Evolutionary conservation across 2,329 filamentous ascomycete genomes (phyloP).

Genomic region (Lecanicillium sp.): DNA sequence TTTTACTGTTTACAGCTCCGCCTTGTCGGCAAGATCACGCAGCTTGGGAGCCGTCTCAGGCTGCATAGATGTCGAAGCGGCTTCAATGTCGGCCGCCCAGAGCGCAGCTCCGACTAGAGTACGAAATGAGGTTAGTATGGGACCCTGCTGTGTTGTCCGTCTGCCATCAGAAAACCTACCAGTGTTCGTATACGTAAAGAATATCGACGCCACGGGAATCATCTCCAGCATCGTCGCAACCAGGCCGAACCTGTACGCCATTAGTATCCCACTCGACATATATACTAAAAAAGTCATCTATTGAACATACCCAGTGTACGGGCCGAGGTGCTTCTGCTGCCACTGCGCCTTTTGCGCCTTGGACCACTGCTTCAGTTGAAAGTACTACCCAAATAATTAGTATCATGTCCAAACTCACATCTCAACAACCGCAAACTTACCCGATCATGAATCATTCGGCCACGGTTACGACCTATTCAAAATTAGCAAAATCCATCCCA

Average conservation of each 20-base stretch:
- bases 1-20: slow-evolving; percentile 6
- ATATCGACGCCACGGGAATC: slow-evolving; percentile 71
- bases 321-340: slow-evolving; percentile 61
- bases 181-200: slow-evolving; percentile 86
- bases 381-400: slow-evolving; percentile 53
- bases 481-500: too few species aligned
- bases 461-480: slow-evolving; percentile 36
- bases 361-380: slow-evolving; percentile 83
- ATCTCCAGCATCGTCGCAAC: slow-evolving; percentile 77
- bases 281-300: too few species aligned
- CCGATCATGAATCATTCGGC: slow-evolving; percentile 42
- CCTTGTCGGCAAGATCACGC: slow-evolving; percentile 40
- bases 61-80: slow-evolving; percentile 40
- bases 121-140: slow-evolving; percentile 8
- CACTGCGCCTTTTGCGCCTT: slow-evolving; percentile 57
- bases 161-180: slow-evolving; percentile 30
- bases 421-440: slow-evolving; percentile 29
- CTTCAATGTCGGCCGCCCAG: slow-evolving; percentile 86
- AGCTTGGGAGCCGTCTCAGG: slow-evolving; percentile 42
- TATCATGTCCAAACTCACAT: neutral
- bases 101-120: slow-evolving; percentile 83
- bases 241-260: slow-evolving; percentile 54
- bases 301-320: slow-evolving; percentile 68
- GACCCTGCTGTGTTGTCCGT: neutral
- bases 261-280: slow-evolving; percentile 1